Evolutionary conservation across 148 eudicot genomes (phyloP).

Genomic region (Simmondsia chinensis): DNA sequence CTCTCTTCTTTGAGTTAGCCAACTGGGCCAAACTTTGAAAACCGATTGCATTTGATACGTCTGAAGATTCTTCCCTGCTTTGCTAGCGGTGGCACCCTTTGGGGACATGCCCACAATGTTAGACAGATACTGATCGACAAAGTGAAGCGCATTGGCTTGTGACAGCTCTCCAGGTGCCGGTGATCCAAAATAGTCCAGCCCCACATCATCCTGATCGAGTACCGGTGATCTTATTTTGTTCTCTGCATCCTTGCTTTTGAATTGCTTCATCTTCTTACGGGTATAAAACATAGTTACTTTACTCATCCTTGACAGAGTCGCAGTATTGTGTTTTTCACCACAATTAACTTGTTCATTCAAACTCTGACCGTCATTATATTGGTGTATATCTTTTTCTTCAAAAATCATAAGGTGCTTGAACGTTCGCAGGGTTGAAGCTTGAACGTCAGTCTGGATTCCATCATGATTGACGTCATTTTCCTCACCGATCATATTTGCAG

Average conservation of each 20-base stretch:
- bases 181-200: constrained; percentile 26
- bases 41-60: constrained; percentile 31
- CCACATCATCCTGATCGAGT: constrained; percentile 8
- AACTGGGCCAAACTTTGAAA: constrained; percentile 33
- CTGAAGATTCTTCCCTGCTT: constrained; percentile 34
- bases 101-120: constrained; percentile 19
- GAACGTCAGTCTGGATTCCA: constrained; percentile 1
- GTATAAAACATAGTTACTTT: constrained; percentile 4
- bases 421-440: neutral
- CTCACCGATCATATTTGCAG: neutral
- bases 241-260: constrained; percentile 5
- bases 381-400: constrained; percentile 8
- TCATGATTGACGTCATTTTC: constrained; percentile 7
- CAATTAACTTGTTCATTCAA: constrained; percentile 5
- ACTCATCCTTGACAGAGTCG: constrained; percentile 5
- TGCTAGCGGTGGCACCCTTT: constrained; percentile 10
- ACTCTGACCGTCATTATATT: constrained; percentile 6
- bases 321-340: neutral
- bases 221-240: constrained; percentile 10
- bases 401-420: constrained; percentile 4
- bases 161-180: constrained; percentile 45
- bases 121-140: constrained; percentile 52
- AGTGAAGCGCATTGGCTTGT: constrained; percentile 31
- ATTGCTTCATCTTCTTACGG: constrained; percentile 8
- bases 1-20: constrained; percentile 15